Conservation (phyloP, 768 basidiomycete species). For the Termitomyces bulborhizus region DNA sequence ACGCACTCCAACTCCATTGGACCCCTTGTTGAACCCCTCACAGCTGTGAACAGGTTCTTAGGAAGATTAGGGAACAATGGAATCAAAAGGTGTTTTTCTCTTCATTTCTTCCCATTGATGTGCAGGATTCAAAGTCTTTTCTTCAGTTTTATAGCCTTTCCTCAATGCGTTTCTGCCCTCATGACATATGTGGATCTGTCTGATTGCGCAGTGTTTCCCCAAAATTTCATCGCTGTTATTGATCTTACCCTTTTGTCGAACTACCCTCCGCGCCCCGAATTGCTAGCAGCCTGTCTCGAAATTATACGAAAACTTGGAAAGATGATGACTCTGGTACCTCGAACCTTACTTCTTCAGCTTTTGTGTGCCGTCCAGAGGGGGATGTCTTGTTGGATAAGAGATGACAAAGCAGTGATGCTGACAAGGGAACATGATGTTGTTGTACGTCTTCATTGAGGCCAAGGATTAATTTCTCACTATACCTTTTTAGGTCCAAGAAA, state of each 20-base stretch:
- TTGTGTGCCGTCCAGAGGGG: constrained; percentile 30
- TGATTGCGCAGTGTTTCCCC: constrained; percentile 12
- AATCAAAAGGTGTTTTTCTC: constrained; percentile 4
- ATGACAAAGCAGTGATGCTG: constrained; percentile 32
- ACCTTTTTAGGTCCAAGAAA: constrained; percentile 21
- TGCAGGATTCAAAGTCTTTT: not conserved
- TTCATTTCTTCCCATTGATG: not conserved
- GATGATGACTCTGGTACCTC: constrained; percentile 23
- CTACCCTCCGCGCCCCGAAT: constrained; percentile 28
- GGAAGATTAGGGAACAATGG: constrained; percentile 18
- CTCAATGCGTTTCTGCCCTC: constrained; percentile 17
- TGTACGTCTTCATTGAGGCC: constrained; percentile 27
- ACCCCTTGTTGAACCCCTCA: constrained; percentile 10
- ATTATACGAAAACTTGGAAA: constrained; percentile 29
- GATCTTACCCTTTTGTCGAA: constrained; percentile 24
- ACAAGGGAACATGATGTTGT: constrained; percentile 40
- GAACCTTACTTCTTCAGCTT: constrained; percentile 24
- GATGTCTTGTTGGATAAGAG: constrained; percentile 48
- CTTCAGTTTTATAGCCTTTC: constrained; percentile 18
- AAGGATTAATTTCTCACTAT: not conserved
- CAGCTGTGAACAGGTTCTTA: constrained; percentile 24
- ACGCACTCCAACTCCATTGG: constrained; percentile 16
- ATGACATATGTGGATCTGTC: constrained; percentile 18
- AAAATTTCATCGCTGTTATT: constrained; percentile 21
- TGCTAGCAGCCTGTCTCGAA: constrained; percentile 23